Evolutionary conservation across 2,329 filamentous ascomycete species (phyloP).

Genomic region (Cladophialophora immunda): DNA sequence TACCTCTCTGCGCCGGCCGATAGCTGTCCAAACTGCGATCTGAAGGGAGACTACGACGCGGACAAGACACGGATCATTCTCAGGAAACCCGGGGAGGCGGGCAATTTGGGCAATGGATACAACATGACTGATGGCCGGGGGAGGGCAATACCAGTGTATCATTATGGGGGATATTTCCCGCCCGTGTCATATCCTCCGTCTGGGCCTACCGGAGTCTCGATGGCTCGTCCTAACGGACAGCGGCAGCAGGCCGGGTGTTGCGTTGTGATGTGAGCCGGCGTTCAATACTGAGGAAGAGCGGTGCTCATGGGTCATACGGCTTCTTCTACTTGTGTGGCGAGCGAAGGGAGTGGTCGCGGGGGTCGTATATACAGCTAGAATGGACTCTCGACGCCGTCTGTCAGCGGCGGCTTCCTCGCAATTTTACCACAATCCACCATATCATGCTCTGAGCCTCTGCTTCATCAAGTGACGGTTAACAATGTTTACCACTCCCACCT

Average conservation of each 20-base stretch:
- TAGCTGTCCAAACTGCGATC: constrained; percentile 46
- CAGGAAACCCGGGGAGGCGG: constrained; percentile 14
- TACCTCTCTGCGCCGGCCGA: constrained; percentile 38
- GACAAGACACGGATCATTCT: constrained; percentile 44
- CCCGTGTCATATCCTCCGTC: constrained; percentile 11
- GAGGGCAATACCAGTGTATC: constrained; percentile 18
- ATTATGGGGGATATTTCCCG: background rate
- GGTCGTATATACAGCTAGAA: background rate
- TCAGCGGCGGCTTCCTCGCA: background rate
- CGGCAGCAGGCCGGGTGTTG: constrained; percentile 21
- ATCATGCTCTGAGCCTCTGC: background rate
- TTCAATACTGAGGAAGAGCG: background rate
- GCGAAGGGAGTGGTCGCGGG: background rate
- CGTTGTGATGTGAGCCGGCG: constrained; percentile 24
- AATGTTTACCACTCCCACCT: background rate
- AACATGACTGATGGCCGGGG: constrained; percentile 35
- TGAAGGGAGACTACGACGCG: constrained; percentile 45
- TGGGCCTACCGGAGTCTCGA: too few relatives aligned
- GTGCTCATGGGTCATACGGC: background rate
- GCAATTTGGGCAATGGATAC: constrained; percentile 35
- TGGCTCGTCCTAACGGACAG: constrained; percentile 9
- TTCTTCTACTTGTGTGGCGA: background rate
- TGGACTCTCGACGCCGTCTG: background rate
- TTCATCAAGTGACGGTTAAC: background rate
- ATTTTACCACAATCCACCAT: background rate